These are phyloP conservation scores for Chimonanthus salicifolius DNA, from an alignment of 164 flowering plant genomes.

Conservation along the genomic window DNA sequence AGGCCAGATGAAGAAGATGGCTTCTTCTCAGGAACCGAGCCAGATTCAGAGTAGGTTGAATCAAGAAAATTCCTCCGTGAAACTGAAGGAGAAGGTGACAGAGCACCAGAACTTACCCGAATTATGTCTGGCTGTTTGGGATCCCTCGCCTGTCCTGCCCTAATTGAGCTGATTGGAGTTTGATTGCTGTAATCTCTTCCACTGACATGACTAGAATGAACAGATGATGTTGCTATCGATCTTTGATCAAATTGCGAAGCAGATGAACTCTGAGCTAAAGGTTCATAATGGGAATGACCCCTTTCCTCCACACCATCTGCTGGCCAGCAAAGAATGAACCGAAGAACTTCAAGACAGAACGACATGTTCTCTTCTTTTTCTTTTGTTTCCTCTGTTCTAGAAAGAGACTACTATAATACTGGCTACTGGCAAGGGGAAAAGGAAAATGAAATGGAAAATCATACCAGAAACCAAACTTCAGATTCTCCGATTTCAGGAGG, in stretches of 20 bases:
- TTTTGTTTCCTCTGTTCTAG: too few species aligned
- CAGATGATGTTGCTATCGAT: background rate
- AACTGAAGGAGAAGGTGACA: background rate
- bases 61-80: background rate
- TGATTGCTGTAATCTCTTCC: background rate
- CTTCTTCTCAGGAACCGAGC: background rate
- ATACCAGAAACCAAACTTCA: background rate
- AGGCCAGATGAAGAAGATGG: background rate
- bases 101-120: background rate
- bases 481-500: background rate
- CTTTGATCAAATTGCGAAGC: background rate
- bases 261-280: background rate
- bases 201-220: background rate
- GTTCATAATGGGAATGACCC: background rate
- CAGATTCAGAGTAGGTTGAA: background rate
- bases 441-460: too few species aligned
- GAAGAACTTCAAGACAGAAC: conserved; percentile 3
- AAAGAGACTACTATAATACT: too few species aligned
- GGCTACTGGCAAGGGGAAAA: too few species aligned
- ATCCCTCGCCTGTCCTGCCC: background rate
- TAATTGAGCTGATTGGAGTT: background rate
- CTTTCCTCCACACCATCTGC: background rate
- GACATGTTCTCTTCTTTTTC: background rate
- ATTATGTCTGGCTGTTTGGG: background rate
- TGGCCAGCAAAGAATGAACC: conserved; percentile 13